These are phyloP conservation scores for Candida peoriensis DNA, from an alignment of 805 yeast genomes.

Conservation along the genomic window DNA sequence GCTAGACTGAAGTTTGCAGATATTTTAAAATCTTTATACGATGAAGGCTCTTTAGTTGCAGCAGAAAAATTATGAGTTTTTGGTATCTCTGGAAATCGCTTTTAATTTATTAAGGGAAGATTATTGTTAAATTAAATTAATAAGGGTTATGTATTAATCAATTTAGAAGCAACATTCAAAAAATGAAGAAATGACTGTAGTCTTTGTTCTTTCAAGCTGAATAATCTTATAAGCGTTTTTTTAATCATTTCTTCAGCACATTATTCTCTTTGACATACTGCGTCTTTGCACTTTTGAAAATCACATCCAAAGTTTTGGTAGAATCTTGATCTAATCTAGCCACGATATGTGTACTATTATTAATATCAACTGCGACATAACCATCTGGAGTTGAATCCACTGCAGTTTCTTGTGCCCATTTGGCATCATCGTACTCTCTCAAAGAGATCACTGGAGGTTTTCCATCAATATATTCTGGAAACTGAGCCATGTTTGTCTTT, in stretches of 20 bases:
- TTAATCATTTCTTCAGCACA: neutral
- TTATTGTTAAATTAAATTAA: no score
- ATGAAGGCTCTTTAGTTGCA: conserved; percentile 40
- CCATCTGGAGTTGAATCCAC: conserved; percentile 32
- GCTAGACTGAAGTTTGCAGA: conserved; percentile 40
- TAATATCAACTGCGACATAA: conserved; percentile 42
- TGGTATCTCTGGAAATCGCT: no score
- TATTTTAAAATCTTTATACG: conserved; percentile 40
- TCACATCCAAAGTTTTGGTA: conserved; percentile 33
- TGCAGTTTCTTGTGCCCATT: conserved; percentile 48
- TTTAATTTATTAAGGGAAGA: no score
- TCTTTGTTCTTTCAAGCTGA: no score
- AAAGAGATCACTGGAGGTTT: conserved; percentile 43
- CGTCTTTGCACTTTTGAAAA: conserved; percentile 42
- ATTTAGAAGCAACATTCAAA: no score
- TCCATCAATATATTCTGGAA: conserved; percentile 40
- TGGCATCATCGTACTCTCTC: conserved; percentile 43
- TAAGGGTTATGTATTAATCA: no score
- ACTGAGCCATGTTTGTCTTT: conserved; percentile 17
- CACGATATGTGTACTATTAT: conserved; percentile 37
- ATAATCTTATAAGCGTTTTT: no score
- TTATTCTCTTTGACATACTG: conserved; percentile 15
- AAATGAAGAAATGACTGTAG: no score
- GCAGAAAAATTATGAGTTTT: conserved; percentile 17
- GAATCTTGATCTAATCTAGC: conserved; percentile 37